These are phyloP conservation scores for Gastrodia elata DNA, from an alignment of 106 monocot genomes.

Conservation along the genomic window DNA sequence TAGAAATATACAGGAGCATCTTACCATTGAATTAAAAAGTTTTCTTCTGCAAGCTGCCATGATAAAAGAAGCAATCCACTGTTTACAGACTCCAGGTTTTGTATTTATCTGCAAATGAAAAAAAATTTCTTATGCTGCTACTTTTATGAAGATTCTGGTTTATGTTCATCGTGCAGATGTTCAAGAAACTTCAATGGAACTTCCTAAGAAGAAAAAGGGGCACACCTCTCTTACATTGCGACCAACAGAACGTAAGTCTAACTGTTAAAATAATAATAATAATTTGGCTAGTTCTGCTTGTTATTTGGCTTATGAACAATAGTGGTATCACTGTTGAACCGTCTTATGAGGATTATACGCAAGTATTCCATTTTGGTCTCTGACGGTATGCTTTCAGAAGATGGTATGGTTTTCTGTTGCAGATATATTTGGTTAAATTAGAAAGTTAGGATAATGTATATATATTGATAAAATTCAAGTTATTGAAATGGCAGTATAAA, in stretches of 20 bases:
- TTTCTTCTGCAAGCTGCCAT: slow-evolving; percentile 72
- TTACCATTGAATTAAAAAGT: slow-evolving; percentile 42
- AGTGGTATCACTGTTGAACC: background rate
- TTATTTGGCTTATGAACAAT: background rate
- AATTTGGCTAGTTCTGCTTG: background rate
- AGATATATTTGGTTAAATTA: background rate
- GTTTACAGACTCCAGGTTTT: slow-evolving; percentile 34
- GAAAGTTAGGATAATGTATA: background rate
- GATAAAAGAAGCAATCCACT: slow-evolving; percentile 49
- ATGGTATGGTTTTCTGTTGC: background rate
- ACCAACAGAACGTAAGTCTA: slow-evolving; percentile 77
- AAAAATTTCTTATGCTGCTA: background rate
- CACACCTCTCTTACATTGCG: slow-evolving; percentile 64
- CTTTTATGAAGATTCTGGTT: background rate
- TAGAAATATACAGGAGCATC: slow-evolving; percentile 43
- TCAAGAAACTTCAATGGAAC: slow-evolving; percentile 25
- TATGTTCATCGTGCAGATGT: slow-evolving; percentile 14
- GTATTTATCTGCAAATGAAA: background rate
- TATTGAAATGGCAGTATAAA: background rate
- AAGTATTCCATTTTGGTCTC: background rate
- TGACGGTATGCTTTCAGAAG: background rate
- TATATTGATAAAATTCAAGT: background rate
- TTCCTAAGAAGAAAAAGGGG: slow-evolving; percentile 39
- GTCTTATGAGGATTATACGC: background rate
- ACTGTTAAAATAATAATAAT: background rate